phyloP scores from a whole-genome alignment of 2,329 filamentous ascomycete species.

The Colletotrichum filicis region DNA sequence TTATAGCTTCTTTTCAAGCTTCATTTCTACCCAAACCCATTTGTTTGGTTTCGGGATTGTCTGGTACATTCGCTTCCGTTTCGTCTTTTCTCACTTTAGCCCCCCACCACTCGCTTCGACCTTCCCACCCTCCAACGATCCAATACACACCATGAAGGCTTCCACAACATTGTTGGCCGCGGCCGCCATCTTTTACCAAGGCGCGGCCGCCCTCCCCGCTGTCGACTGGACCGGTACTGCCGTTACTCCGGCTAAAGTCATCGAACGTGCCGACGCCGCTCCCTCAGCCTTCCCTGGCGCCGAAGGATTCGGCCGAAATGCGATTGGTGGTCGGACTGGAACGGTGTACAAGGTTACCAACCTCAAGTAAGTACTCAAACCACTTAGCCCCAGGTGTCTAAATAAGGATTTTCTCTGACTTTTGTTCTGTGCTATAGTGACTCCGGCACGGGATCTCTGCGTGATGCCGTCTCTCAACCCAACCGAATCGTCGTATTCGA shows the following conservation, averaged over 20 bases:
- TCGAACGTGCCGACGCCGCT: constrained; percentile 15
- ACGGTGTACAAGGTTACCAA: constrained; percentile 61
- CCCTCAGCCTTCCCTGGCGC: constrained; percentile 59
- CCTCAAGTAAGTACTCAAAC: constrained; percentile 44
- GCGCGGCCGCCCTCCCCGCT: constrained; percentile 13
- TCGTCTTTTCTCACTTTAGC: not conserved
- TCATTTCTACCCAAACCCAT: not conserved
- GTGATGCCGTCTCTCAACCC: constrained; percentile 58
- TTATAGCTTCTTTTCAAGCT: not conserved
- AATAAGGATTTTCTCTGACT: too few relatives aligned
- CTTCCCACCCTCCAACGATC: not conserved
- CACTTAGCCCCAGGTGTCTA: too few relatives aligned
- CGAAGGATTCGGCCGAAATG: constrained; percentile 59
- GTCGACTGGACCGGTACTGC: constrained; percentile 10
- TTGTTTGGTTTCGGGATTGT: constrained; percentile 12
- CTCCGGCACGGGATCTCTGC: constrained; percentile 58
- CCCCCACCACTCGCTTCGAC: not conserved
- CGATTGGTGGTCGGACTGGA: constrained; percentile 57
- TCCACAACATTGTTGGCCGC: constrained; percentile 17
- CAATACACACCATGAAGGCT: constrained; percentile 17
- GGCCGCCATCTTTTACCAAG: constrained; percentile 13
- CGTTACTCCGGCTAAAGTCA: constrained; percentile 5
- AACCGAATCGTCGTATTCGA: constrained; percentile 62
- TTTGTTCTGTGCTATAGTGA: constrained; percentile 43
- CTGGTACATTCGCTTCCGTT: constrained; percentile 19